These are phyloP conservation scores for Neofusicoccum cordaticola DNA, from an alignment of 2,329 filamentous ascomycete genomes.

Conservation along the genomic window DNA sequence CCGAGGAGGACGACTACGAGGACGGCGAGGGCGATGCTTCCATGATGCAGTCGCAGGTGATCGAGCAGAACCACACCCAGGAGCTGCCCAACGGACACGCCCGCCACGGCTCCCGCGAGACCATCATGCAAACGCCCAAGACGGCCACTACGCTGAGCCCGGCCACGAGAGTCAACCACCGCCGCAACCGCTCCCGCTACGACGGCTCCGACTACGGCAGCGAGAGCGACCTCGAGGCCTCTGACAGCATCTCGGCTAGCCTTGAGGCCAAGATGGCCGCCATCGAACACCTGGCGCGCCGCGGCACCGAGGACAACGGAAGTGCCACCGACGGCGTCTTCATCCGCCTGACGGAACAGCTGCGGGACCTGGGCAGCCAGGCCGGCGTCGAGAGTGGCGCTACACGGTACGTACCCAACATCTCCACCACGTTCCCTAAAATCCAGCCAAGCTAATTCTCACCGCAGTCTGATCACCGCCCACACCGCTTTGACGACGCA, in stretches of 20 bases:
- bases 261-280: conserved; percentile 69
- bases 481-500: conserved; percentile 73
- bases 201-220: conserved; percentile 71
- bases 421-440: neutral
- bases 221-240: conserved; percentile 65
- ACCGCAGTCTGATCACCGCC: conserved; percentile 66
- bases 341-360: conserved; percentile 63
- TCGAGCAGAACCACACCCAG: conserved; percentile 28
- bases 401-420: conserved; percentile 55
- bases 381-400: conserved; percentile 69
- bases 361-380: conserved; percentile 71
- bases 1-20: conserved; percentile 65
- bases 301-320: conserved; percentile 64
- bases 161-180: conserved; percentile 35
- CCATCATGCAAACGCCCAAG: conserved; percentile 39
- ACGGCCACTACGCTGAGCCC: conserved; percentile 40
- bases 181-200: conserved; percentile 53
- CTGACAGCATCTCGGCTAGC: conserved; percentile 64
- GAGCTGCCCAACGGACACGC: conserved; percentile 21
- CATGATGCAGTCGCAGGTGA: conserved; percentile 30
- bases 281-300: conserved; percentile 65
- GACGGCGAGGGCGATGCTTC: conserved; percentile 32
- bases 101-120: conserved; percentile 42
- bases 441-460: neutral
- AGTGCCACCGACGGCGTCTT: conserved; percentile 65